These are phyloP conservation scores for Aspergillus sp. DNA, from an alignment of 2,329 filamentous ascomycete species.

Conservation along the genomic window DNA sequence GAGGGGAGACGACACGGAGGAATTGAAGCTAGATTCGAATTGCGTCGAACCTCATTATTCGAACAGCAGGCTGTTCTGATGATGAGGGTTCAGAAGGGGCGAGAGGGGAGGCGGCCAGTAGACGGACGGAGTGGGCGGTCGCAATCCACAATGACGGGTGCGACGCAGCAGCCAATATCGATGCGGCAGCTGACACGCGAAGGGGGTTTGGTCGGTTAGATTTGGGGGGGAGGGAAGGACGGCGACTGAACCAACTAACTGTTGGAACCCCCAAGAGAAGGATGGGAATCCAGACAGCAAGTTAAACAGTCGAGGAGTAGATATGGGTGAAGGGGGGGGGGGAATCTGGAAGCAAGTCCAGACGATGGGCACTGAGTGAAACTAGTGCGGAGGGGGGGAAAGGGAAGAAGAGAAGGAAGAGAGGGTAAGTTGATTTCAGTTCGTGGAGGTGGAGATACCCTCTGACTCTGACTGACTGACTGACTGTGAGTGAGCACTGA, in stretches of 20 bases:
- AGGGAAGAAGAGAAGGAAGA: slow-evolving; percentile 14
- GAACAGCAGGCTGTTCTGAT: slow-evolving; percentile 15
- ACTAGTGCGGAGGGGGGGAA: slow-evolving; percentile 19
- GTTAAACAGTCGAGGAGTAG: slow-evolving; percentile 10
- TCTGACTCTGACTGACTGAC: background rate
- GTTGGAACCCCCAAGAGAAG: slow-evolving; percentile 19
- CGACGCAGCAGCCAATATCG: slow-evolving; percentile 18
- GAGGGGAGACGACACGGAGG: slow-evolving; percentile 15
- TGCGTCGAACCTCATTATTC: slow-evolving; percentile 30
- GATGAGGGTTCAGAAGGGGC: slow-evolving; percentile 13
- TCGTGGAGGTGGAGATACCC: slow-evolving; percentile 17
- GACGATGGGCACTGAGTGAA: slow-evolving; percentile 9
- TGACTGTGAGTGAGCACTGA: background rate
- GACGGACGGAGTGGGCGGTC: slow-evolving; percentile 23
- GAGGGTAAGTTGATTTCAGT: slow-evolving; percentile 9
- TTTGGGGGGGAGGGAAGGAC: background rate
- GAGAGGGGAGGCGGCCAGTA: slow-evolving; percentile 18
- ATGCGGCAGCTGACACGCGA: slow-evolving; percentile 21
- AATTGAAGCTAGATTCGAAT: slow-evolving; percentile 26
- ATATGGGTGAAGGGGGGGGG: slow-evolving; percentile 2
- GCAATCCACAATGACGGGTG: slow-evolving; percentile 22
- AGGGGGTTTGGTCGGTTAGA: slow-evolving; percentile 15
- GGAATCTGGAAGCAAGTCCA: slow-evolving; percentile 9
- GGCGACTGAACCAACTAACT: slow-evolving; percentile 19
- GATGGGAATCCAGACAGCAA: slow-evolving; percentile 23